phyloP scores from a whole-genome alignment of 2,329 filamentous ascomycete species.

The Beauveria brongniartii region DNA sequence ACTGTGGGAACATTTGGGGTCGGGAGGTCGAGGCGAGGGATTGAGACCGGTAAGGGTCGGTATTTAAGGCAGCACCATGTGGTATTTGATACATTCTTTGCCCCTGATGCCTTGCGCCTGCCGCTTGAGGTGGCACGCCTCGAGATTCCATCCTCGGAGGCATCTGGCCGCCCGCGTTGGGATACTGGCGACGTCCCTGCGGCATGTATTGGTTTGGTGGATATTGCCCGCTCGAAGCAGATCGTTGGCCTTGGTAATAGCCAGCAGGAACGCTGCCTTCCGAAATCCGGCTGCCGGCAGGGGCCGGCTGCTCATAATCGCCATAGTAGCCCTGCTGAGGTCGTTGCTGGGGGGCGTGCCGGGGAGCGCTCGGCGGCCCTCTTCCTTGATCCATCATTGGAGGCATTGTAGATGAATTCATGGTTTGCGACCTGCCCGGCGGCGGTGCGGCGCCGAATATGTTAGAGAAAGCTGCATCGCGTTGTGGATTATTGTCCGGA shows the following conservation, averaged over 20 bases:
- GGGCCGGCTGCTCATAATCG: conserved; percentile 21
- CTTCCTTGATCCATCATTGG: conserved; percentile 47
- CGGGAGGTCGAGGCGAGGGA: conserved; percentile 74
- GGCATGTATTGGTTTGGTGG: conserved; percentile 40
- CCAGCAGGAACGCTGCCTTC: conserved; percentile 39
- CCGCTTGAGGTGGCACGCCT: conserved; percentile 36
- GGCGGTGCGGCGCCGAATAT: conserved; percentile 88
- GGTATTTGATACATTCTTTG: conserved; percentile 57
- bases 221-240: conserved; percentile 37
- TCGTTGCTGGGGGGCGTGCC: conserved; percentile 53
- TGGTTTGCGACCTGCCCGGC: conserved; percentile 85
- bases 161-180: conserved; percentile 38
- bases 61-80: conserved; percentile 65
- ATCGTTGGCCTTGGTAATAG: conserved; percentile 46
- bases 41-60: conserved; percentile 83
- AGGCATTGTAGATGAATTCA: conserved; percentile 67
- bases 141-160: conserved; percentile 59
- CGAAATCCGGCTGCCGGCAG: conserved; percentile 26
- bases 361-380: conserved; percentile 43
- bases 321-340: conserved; percentile 30
- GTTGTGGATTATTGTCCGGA: conserved; percentile 54
- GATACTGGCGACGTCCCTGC: conserved; percentile 39
- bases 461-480: conserved; percentile 91
- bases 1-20: conserved; percentile 62
- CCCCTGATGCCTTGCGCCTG: conserved; percentile 33